Evolutionary conservation across 108 stramenopile genomes (phyloP).

Genomic region (Nitzschia inconspicua): DNA sequence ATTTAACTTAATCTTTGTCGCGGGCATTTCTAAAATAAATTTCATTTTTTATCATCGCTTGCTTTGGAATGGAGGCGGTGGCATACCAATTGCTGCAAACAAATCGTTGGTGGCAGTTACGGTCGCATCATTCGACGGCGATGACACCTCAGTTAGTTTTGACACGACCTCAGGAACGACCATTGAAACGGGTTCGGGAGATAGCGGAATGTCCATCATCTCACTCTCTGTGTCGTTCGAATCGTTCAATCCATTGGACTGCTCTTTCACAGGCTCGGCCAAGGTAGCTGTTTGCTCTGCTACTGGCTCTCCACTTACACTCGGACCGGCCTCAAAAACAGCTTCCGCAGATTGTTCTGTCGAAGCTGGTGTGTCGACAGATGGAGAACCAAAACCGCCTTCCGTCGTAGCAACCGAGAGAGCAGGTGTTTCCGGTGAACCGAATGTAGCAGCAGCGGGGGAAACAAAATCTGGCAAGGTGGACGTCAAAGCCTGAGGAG

Average conservation of each 20-base stretch:
- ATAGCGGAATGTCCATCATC: constrained; percentile 29
- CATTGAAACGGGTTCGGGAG: constrained; percentile 14
- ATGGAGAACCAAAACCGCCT: not conserved
- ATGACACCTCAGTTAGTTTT: not conserved
- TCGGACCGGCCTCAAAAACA: not conserved
- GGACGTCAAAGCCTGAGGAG: not conserved
- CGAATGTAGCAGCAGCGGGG: not conserved
- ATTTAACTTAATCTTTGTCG: too few relatives aligned
- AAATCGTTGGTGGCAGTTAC: not conserved
- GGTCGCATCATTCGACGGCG: not conserved
- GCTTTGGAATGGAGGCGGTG: constrained; percentile 41
- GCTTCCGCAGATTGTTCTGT: not conserved
- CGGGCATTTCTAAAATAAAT: too few relatives aligned
- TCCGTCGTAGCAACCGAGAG: not conserved
- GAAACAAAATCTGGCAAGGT: not conserved
- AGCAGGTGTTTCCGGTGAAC: not conserved
- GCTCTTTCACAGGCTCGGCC: not conserved
- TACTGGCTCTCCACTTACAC: not conserved
- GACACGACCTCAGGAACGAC: not conserved
- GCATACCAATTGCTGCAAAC: constrained; percentile 49
- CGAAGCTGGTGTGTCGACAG: not conserved
- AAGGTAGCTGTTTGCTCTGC: not conserved
- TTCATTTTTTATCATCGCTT: constrained; percentile 12
- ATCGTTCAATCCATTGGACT: not conserved
- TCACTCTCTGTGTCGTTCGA: constrained; percentile 1